Conservation (phyloP, 108 stramenopile genomes). For the Epipyxis sp. region DNA sequence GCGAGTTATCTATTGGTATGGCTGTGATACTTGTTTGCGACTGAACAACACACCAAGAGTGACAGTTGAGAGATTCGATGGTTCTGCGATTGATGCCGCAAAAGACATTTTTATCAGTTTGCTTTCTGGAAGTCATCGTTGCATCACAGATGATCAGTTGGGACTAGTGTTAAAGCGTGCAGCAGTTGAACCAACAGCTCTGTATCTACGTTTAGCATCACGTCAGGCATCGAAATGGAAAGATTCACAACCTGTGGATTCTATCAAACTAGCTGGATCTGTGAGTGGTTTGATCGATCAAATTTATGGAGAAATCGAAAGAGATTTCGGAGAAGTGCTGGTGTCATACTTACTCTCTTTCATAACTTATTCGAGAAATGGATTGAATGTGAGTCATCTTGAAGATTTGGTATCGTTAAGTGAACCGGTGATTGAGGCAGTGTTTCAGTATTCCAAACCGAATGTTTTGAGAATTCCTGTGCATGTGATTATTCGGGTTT, state of each 20-base stretch:
- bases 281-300: slow-evolving; percentile 8
- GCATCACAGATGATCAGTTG: neutral
- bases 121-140: no score
- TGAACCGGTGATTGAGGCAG: neutral
- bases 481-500: neutral
- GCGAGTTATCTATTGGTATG: slow-evolving; percentile 2
- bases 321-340: neutral
- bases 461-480: neutral
- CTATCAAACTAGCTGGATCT: neutral
- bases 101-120: no score
- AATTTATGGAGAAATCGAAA: neutral
- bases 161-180: neutral
- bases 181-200: slow-evolving; percentile 4
- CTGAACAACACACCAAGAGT: neutral
- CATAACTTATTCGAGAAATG: neutral
- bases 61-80: neutral
- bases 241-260: neutral
- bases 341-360: neutral
- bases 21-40: neutral
- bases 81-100: no score
- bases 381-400: neutral
- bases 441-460: neutral
- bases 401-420: neutral
- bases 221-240: neutral
- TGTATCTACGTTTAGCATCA: slow-evolving; percentile 17